phyloP scores from a whole-genome alignment of 371 early-diverging fungal genomes.

The Mucor velutinosus region DNA sequence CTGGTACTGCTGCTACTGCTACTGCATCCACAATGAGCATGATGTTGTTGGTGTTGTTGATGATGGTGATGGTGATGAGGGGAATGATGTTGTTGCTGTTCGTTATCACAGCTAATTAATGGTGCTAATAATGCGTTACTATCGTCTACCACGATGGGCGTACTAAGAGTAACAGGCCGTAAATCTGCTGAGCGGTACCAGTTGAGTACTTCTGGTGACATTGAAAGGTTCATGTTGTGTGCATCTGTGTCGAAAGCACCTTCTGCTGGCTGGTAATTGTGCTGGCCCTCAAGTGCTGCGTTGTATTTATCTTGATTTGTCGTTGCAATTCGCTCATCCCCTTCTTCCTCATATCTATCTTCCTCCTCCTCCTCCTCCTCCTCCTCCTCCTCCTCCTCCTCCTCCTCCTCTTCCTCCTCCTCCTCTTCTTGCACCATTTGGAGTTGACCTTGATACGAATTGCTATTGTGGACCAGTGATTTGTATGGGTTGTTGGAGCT shows the following conservation, averaged over 20 bases:
- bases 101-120: background rate
- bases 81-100: background rate
- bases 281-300: background rate
- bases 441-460: constrained; percentile 9
- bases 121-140: background rate
- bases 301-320: background rate
- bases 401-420: constrained; percentile 17
- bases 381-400: constrained; percentile 13
- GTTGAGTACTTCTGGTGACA: constrained; percentile 40
- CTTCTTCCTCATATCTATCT: background rate
- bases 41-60: background rate
- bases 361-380: constrained; percentile 7
- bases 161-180: background rate
- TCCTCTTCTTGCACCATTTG: constrained; percentile 30
- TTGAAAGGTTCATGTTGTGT: constrained; percentile 11
- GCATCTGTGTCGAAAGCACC: background rate
- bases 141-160: background rate
- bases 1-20: constrained; percentile 11
- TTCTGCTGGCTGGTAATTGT: constrained; percentile 4
- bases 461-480: background rate
- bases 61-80: background rate
- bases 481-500: constrained; percentile 13
- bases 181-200: constrained; percentile 40
- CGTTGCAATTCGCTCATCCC: background rate
- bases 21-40: background rate